Conservation (phyloP, 2,329 filamentous ascomycete species). For the Penicillium corylophilum region DNA sequence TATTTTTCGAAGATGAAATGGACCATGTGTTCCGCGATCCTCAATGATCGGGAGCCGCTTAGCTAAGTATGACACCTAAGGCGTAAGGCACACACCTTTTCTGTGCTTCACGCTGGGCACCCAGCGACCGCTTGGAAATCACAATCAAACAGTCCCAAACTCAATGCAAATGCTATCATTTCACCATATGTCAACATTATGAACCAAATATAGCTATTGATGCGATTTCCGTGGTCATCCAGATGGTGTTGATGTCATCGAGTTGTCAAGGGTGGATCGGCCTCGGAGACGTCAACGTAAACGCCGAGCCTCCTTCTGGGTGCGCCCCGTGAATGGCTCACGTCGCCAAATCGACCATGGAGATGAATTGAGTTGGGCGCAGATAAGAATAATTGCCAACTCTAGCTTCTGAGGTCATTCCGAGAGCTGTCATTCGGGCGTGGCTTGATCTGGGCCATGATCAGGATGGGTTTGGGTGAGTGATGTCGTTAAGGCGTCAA, state of each 20-base stretch:
- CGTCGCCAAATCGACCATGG: neutral
- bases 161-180: neutral
- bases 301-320: neutral
- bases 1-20: neutral
- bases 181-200: neutral
- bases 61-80: neutral
- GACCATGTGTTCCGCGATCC: neutral
- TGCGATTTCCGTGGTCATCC: neutral
- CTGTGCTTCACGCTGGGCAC: neutral
- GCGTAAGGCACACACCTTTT: neutral
- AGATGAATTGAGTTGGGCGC: neutral
- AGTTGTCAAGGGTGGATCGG: neutral
- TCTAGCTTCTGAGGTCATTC: neutral
- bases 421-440: neutral
- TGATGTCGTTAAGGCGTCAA: neutral
- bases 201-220: neutral
- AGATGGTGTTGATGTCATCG: neutral
- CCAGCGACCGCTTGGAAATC: neutral
- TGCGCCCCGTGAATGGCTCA: neutral
- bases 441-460: neutral
- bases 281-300: neutral
- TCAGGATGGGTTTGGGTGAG: neutral
- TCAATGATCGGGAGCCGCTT: neutral
- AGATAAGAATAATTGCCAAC: neutral
- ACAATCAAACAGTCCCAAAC: neutral